Evolutionary conservation across 768 basidiomycete genomes (phyloP), one percentile per base, ranked within the genome.

Genomic region (Galerina sulciceps): DNA sequence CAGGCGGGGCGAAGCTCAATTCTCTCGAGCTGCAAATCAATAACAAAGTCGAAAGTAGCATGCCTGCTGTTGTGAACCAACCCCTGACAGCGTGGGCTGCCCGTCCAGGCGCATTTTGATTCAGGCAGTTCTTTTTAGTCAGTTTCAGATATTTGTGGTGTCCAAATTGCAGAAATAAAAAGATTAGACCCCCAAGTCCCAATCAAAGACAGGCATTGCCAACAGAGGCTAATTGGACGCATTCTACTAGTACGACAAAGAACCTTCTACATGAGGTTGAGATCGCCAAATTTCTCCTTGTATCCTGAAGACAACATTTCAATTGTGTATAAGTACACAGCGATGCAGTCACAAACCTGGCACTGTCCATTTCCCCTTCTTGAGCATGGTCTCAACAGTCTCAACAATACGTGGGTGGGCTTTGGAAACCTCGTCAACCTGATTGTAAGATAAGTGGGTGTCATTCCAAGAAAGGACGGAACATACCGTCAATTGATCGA

Each of bases 301-400:
- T 93, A 93, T 37, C 91, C 89, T 91, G 67, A 35, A 42, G 53
- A 37, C 51, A 17, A 40, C 43, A 43, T 58, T 53, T 43, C 59
- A 38, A 6, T 34, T 47, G 40, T 31, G n/a, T 18, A 3, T 36
- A 22, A 4, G 48, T 44, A 18, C 9, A 55, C 17, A 13, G 47
- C 35, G 46, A 36, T 31, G 34, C 1, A 20, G 37, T 22, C 34
- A 69, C 81, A 53, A 71, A 89, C 95, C 96, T 69, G 96, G 96
- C 58, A 98, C 96, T 69, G 90, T 94, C 90, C 94, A 97, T 81
- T 98, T 97, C 76, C 96, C 96, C 80, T 98, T 95, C 85, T 90
- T 88, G 63, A 98, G 75, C 94, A 97, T 96, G 65, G 83, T 91
- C 79, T 98, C 94, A 59, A 97, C 93, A 42, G 91, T 87, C 76